These are phyloP conservation scores for Capsicum baccatum DNA, from an alignment of 257 asterid species.

Conservation along the genomic window DNA sequence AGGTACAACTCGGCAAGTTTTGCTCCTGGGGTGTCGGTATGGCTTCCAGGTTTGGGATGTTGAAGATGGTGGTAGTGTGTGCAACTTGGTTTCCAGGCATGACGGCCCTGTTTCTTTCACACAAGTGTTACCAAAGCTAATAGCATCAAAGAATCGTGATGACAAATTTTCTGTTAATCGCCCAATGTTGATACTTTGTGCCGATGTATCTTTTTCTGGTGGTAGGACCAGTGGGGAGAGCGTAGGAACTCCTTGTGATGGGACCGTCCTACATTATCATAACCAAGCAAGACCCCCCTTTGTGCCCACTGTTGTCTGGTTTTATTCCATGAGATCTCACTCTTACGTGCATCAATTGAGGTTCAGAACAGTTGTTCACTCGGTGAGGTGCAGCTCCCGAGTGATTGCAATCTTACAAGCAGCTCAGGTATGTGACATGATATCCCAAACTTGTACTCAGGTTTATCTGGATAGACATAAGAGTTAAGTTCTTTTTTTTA, in stretches of 20 bases:
- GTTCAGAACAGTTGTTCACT: conserved; percentile 82
- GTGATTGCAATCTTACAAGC: conserved; percentile 80
- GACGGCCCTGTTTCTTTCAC: conserved; percentile 91
- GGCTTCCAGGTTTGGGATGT: conserved; percentile 99
- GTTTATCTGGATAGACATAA: conserved; percentile 24
- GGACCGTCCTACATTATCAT: conserved; percentile 50
- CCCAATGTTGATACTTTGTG: conserved; percentile 79
- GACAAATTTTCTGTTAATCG: conserved; percentile 74
- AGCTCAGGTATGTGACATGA: conserved; percentile 64
- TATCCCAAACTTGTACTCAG: conserved; percentile 16
- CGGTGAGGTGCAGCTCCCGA: conserved; percentile 85
- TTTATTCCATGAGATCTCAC: conserved; percentile 80
- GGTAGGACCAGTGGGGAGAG: conserved; percentile 58
- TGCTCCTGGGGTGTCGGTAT: conserved; percentile 69
- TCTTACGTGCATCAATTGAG: conserved; percentile 78
- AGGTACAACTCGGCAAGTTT: conserved; percentile 44
- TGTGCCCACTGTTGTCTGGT: conserved; percentile 86
- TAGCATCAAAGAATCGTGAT: conserved; percentile 50
- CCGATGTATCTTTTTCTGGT: conserved; percentile 75
- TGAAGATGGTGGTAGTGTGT: conserved; percentile 81
- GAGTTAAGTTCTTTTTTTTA: conserved; percentile 16
- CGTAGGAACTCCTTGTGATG: conserved; percentile 46
- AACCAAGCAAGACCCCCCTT: conserved; percentile 46
- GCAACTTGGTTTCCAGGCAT: conserved; percentile 73
- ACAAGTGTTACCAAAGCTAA: conserved; percentile 71